Conservation (phyloP, 352 stramenopile genomes). For the Globisporangium okanoganense region DNA sequence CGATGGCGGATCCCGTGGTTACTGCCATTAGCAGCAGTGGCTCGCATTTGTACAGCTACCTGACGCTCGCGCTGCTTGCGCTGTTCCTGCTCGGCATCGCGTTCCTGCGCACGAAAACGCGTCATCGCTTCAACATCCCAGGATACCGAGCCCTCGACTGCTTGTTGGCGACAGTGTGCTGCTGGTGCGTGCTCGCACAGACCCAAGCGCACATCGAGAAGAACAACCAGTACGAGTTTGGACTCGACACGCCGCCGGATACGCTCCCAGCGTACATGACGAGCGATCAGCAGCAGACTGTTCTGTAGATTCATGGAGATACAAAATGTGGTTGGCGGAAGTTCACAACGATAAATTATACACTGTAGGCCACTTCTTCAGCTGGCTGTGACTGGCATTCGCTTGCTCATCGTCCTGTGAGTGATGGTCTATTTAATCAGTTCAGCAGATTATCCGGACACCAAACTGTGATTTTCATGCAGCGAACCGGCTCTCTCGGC, state of each 20-base stretch:
- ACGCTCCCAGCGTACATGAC: conserved; percentile 17
- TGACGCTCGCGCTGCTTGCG: conserved; percentile 22
- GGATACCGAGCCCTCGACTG: conserved; percentile 32
- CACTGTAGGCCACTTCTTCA: too few species aligned
- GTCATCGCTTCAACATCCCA: conserved; percentile 35
- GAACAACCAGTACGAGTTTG: conserved; percentile 22
- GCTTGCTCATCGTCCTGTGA: too few species aligned
- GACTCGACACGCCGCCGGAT: conserved; percentile 13
- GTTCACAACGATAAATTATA: too few species aligned
- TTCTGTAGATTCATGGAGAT: too few species aligned
- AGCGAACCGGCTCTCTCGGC: neutral
- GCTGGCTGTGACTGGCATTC: too few species aligned
- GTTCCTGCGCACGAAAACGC: conserved; percentile 34
- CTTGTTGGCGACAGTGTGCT: conserved; percentile 36
- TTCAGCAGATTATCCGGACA: neutral
- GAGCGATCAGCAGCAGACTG: too few species aligned
- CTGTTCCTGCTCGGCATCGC: conserved; percentile 41
- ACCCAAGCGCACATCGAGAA: conserved; percentile 28
- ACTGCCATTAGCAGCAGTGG: neutral
- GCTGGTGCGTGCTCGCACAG: conserved; percentile 52
- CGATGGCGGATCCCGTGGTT: too few species aligned
- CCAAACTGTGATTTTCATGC: neutral
- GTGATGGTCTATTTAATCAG: neutral
- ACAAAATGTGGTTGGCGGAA: too few species aligned
- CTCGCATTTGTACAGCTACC: conserved; percentile 2